A percentile compares a stretch with the other conserved stretches of the same genome.
Conservation (phyloP, 805 yeast species). For the Debaryomyces tyrocola region DNA sequence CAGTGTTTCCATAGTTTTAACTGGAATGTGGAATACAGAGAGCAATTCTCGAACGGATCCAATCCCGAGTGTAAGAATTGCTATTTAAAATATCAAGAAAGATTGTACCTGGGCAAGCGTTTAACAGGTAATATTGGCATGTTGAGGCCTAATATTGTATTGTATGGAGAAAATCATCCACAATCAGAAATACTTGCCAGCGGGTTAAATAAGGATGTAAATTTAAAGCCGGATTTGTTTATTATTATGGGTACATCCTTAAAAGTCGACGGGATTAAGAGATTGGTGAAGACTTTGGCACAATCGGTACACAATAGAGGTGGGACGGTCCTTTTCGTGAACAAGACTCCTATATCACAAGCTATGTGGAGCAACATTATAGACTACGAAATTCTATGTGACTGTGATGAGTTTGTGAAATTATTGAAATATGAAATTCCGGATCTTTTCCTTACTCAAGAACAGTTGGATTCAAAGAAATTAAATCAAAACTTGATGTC, state of each 20-base stretch:
- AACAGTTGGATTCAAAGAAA: constrained; percentile 44
- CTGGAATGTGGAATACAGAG: constrained; percentile 60
- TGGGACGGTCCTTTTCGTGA: constrained; percentile 77
- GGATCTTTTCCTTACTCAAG: constrained; percentile 60
- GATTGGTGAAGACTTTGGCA: constrained; percentile 68
- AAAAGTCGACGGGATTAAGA: constrained; percentile 86
- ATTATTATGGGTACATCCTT: constrained; percentile 92
- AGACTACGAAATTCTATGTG: constrained; percentile 77
- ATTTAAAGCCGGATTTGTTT: constrained; percentile 69
- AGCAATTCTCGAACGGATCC: constrained; percentile 55
- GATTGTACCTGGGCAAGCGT: constrained; percentile 72
- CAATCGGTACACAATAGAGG: constrained; percentile 71
- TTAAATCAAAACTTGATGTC: constrained; percentile 15
- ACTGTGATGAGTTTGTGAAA: constrained; percentile 80
- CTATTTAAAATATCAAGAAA: constrained; percentile 49
- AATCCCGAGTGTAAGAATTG: constrained; percentile 81
- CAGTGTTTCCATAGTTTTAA: constrained; percentile 55
- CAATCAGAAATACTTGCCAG: constrained; percentile 74
- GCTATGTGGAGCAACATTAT: constrained; percentile 68
- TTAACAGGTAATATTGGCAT: constrained; percentile 68
- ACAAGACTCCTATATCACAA: constrained; percentile 62
- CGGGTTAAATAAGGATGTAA: constrained; percentile 66
- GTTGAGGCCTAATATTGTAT: constrained; percentile 83
- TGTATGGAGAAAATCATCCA: constrained; percentile 95
- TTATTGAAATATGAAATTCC: constrained; percentile 56